Evolutionary conservation across 495 filamentous ascomycete species (phyloP).

Genomic region (Aspergillus diversus): DNA sequence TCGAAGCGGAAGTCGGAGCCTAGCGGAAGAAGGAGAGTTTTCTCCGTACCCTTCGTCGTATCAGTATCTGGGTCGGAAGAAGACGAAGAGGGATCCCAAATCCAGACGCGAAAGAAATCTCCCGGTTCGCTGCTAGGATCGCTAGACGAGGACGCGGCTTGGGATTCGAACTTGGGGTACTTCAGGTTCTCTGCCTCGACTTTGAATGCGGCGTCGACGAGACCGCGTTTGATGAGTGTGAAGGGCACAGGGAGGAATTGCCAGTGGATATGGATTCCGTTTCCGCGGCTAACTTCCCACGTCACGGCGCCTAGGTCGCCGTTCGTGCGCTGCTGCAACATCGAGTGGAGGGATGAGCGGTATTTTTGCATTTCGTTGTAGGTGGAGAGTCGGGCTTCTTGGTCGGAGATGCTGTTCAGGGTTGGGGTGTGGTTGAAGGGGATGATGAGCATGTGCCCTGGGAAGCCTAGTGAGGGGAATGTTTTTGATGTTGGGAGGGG

Average conservation of each 20-base stretch:
- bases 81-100: conserved; percentile 56
- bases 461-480: conserved; percentile 73
- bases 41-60: conserved; percentile 36
- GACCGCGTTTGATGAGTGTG: conserved; percentile 62
- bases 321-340: conserved; percentile 56
- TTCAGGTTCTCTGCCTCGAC: conserved; percentile 78
- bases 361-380: conserved; percentile 82
- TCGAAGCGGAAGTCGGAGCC: conserved; percentile 60
- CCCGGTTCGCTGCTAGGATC: conserved; percentile 55
- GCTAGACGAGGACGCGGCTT: conserved; percentile 29
- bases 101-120: conserved; percentile 86
- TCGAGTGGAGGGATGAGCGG: conserved; percentile 68
- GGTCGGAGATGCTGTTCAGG: conserved; percentile 60
- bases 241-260: conserved; percentile 83
- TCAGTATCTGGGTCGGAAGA: background rate
- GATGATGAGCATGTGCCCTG: conserved; percentile 88
- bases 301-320: conserved; percentile 76
- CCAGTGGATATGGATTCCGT: conserved; percentile 89
- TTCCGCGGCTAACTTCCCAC: conserved; percentile 81
- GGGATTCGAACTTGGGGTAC: conserved; percentile 57
- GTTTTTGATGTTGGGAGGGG: conserved; percentile 72
- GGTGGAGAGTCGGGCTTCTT: conserved; percentile 55
- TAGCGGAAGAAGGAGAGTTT: conserved; percentile 55
- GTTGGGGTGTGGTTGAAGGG: conserved; percentile 78
- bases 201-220: conserved; percentile 82